These are phyloP conservation scores for Epichloe scottii DNA, from an alignment of 2,329 filamentous ascomycete species.

Conservation along the genomic window DNA sequence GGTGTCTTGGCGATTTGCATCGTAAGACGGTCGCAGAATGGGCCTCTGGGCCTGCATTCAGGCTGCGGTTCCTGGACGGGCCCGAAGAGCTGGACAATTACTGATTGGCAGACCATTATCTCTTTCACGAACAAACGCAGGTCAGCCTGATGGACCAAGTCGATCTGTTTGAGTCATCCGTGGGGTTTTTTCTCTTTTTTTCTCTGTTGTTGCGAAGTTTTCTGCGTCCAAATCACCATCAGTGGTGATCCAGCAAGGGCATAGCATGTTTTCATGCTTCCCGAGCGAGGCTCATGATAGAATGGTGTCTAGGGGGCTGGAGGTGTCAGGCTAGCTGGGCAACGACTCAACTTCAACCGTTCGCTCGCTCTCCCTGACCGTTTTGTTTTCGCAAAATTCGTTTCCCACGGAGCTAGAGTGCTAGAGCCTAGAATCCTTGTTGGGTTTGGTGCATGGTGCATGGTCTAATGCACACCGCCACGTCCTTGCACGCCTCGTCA, in stretches of 20 bases:
- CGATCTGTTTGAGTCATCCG: background rate
- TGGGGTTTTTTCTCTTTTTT: background rate
- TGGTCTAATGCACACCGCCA: constrained; percentile 6
- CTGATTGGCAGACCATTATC: background rate
- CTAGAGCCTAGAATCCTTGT: background rate
- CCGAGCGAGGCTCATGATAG: background rate
- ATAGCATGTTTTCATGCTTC: background rate
- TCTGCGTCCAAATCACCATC: background rate
- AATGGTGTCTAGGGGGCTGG: background rate
- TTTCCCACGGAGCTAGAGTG: background rate
- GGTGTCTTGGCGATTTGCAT: constrained; percentile 5
- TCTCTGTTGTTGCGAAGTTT: background rate
- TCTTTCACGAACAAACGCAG: background rate
- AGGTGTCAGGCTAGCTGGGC: background rate
- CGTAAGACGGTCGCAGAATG: constrained; percentile 5
- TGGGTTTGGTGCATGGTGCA: background rate
- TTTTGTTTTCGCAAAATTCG: background rate
- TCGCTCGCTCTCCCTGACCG: background rate
- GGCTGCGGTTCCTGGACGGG: constrained; percentile 6
- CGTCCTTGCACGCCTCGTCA: background rate
- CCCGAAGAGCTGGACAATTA: background rate
- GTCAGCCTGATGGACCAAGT: background rate
- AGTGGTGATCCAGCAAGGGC: background rate
- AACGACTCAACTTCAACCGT: background rate
- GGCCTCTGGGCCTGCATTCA: constrained; percentile 4